Evolutionary conservation across 225 moss, liverwort and hornwort species (phyloP).

Genomic region (Pseudisothecium myosuroides): DNA sequence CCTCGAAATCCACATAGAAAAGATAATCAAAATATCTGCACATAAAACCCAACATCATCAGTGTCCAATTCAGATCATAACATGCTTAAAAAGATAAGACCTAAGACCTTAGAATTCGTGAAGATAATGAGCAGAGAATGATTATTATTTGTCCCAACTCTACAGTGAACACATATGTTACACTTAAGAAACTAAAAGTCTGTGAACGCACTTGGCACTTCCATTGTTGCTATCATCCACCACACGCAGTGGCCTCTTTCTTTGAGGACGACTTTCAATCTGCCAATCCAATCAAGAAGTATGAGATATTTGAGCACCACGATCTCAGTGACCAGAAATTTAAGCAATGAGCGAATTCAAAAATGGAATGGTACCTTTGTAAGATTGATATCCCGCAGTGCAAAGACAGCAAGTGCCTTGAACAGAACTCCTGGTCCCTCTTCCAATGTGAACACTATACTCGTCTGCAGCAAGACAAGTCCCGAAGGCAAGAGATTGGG

Average conservation of each 20-base stretch:
- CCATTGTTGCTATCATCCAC: conserved; percentile 97
- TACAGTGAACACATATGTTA: not conserved
- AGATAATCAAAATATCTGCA: conserved; percentile 89
- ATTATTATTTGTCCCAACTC: not conserved
- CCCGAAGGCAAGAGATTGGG: not conserved
- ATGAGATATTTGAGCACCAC: not conserved
- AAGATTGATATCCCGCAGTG: conserved; percentile 69
- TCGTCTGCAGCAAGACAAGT: conserved; percentile 36
- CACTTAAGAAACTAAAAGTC: not conserved
- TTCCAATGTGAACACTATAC: conserved; percentile 93
- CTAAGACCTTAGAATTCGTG: not conserved
- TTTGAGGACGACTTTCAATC: conserved; percentile 99
- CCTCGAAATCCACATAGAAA: conserved; percentile 96
- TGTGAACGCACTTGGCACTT: conserved; percentile 60
- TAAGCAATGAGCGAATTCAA: not conserved
- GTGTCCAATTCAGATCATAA: not conserved
- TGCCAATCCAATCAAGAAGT: not conserved
- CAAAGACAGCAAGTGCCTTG: conserved; percentile 89
- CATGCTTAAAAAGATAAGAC: not conserved
- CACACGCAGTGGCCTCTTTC: conserved; percentile 84
- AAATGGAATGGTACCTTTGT: conserved; percentile 45
- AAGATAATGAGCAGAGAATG: not conserved
- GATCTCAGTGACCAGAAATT: not conserved
- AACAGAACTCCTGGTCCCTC: conserved; percentile 94
- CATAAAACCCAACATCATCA: not conserved